phyloP scores from a whole-genome alignment of 176 grass and related monocot species.

The Guadua angustifolia region DNA sequence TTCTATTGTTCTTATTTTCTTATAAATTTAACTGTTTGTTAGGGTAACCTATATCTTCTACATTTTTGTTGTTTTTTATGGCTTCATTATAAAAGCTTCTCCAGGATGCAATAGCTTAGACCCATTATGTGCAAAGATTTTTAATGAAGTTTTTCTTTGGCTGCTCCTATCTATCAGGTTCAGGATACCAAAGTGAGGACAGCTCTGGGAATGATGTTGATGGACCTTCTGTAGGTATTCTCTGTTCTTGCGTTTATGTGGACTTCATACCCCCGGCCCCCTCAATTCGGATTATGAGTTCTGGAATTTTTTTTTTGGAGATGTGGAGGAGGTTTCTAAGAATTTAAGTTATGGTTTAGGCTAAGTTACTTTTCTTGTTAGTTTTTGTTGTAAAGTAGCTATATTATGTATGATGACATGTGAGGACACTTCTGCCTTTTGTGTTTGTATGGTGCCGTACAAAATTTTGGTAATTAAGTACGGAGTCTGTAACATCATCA shows the following conservation, averaged over 20 bases:
- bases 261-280: not conserved
- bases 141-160: not conserved
- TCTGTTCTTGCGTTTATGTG: slow-evolving; percentile 20
- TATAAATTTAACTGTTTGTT: not conserved
- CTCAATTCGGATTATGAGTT: not conserved
- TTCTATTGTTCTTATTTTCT: slow-evolving; percentile 12
- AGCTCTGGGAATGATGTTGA: slow-evolving; percentile 75
- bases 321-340: not conserved
- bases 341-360: not conserved
- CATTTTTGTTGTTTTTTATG: slow-evolving; percentile 12
- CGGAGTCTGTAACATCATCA: not conserved
- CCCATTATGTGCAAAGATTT: not conserved
- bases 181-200: slow-evolving; percentile 85
- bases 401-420: not conserved
- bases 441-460: not conserved
- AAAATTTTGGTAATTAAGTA: not conserved
- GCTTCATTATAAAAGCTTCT: not conserved
- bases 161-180: slow-evolving; percentile 55
- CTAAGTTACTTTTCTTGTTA: not conserved
- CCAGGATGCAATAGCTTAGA: not conserved
- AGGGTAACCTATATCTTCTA: not conserved
- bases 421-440: not conserved
- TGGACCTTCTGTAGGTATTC: slow-evolving; percentile 62
- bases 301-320: not conserved
- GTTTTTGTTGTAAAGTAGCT: not conserved